Percentiles rank a stretch among this genome's conserved stretches.
These are phyloP conservation scores for Tetrapisispora phaffii DNA, from an alignment of 805 yeast species.

Conservation along the genomic window DNA sequence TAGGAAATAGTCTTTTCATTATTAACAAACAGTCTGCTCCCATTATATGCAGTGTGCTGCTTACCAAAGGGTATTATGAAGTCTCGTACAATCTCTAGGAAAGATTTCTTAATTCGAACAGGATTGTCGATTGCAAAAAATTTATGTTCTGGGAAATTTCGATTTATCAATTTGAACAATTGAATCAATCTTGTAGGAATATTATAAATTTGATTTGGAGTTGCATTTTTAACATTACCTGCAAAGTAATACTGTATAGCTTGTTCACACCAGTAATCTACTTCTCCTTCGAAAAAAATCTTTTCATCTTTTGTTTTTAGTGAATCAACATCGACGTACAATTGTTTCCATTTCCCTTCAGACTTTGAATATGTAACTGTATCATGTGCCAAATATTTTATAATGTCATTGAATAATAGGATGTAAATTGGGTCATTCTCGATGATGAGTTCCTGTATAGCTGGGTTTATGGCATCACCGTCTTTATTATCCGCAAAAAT, in stretches of 20 bases:
- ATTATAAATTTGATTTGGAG: conserved; percentile 2
- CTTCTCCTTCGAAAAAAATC: conserved; percentile 7
- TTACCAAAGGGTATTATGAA: conserved; percentile 4
- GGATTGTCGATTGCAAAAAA: conserved; percentile 22
- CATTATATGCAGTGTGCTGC: background rate
- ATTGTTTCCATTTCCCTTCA: conserved; percentile 19
- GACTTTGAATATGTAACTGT: conserved; percentile 11
- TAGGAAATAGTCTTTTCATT: background rate
- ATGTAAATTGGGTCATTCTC: conserved; percentile 24
- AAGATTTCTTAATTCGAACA: background rate
- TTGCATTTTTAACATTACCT: conserved; percentile 1
- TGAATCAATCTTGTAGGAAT: conserved; percentile 24
- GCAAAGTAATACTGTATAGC: conserved; percentile 8
- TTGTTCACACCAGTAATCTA: conserved; percentile 21
- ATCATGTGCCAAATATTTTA: conserved; percentile 22
- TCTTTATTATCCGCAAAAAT: conserved; percentile 4
- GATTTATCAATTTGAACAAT: conserved; percentile 16
- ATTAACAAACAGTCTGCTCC: conserved; percentile 1
- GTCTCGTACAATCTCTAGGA: conserved; percentile 2
- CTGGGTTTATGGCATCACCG: conserved; percentile 1
- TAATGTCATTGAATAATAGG: conserved; percentile 22
- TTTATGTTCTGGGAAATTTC: conserved; percentile 20
- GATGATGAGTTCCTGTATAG: conserved; percentile 1
- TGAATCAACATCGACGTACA: conserved; percentile 11
- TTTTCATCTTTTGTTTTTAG: conserved; percentile 1